Conservation (phyloP, 106 monocot genomes). For the Alisma plantagoaquatica region DNA sequence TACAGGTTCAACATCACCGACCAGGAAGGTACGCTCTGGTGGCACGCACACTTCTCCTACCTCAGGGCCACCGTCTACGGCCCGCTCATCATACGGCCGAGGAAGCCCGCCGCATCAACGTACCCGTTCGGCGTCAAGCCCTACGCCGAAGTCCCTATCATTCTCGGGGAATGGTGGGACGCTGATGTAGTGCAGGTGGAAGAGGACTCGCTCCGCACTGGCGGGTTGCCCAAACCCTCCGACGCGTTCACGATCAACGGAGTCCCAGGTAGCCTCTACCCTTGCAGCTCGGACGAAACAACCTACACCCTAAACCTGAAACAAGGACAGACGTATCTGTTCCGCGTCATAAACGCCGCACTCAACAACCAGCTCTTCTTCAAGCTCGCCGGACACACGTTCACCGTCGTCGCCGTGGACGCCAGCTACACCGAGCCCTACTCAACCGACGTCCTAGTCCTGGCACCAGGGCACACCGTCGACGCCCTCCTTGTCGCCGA, state of each 20-base stretch:
- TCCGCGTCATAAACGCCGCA: slow-evolving; percentile 83
- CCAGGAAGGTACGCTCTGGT: slow-evolving; percentile 85
- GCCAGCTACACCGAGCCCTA: slow-evolving; percentile 65
- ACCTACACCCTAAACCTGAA: slow-evolving; percentile 41
- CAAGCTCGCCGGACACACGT: slow-evolving; percentile 56
- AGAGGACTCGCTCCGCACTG: slow-evolving; percentile 15
- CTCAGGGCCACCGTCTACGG: slow-evolving; percentile 73
- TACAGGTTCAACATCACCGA: slow-evolving; percentile 52
- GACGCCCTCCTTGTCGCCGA: slow-evolving; percentile 59
- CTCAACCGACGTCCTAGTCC: slow-evolving; percentile 43
- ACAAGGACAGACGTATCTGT: slow-evolving; percentile 47
- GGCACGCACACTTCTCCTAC: slow-evolving; percentile 65
- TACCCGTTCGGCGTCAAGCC: slow-evolving; percentile 71
- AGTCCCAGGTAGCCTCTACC: slow-evolving; percentile 42
- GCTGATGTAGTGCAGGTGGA: slow-evolving; percentile 43
- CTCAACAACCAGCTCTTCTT: slow-evolving; percentile 73
- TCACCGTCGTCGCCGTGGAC: slow-evolving; percentile 74
- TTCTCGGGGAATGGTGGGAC: slow-evolving; percentile 83
- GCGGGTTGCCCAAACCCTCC: slow-evolving; percentile 18
- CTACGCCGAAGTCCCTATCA: slow-evolving; percentile 33
- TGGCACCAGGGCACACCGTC: slow-evolving; percentile 74
- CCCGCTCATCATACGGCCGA: slow-evolving; percentile 44
- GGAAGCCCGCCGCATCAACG: slow-evolving; percentile 1
- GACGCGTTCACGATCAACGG: slow-evolving; percentile 89
- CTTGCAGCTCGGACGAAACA: slow-evolving; percentile 44